Percentiles rank a stretch among this genome's conserved stretches.
Conservation (phyloP, 1,284 basidiomycete species). For the Uromyces viciae-fabae region DNA sequence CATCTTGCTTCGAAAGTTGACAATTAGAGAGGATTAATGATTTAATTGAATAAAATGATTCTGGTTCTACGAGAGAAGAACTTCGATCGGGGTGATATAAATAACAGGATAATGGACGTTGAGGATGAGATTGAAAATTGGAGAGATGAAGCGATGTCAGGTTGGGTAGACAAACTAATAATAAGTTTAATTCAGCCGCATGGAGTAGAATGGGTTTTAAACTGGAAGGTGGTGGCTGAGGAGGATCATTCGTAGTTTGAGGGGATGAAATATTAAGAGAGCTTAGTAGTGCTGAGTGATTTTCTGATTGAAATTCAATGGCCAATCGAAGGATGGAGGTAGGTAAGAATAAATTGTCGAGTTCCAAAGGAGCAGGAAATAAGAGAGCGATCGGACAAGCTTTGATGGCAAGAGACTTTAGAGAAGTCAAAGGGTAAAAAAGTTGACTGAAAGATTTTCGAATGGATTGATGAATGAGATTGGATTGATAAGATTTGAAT, state of each 20-base stretch:
- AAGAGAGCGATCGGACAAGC: neutral
- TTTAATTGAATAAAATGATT: neutral
- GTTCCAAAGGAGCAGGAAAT: neutral
- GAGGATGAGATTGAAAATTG: neutral
- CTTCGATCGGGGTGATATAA: neutral
- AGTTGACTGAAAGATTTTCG: neutral
- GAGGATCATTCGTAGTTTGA: neutral
- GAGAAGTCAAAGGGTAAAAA: neutral
- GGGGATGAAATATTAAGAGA: neutral
- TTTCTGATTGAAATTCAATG: neutral
- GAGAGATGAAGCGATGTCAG: conserved; percentile 13
- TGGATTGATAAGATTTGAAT: neutral
- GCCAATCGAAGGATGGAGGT: neutral
- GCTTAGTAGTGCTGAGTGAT: neutral
- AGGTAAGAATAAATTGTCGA: neutral
- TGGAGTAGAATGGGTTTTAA: neutral
- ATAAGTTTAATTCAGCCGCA: conserved; percentile 11
- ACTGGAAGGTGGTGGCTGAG: neutral
- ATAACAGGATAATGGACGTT: neutral
- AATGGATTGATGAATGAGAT: neutral
- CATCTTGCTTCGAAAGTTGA: neutral
- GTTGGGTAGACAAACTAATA: conserved; percentile 4
- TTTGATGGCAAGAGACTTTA: neutral
- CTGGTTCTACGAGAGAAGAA: neutral
- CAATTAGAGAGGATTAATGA: neutral